phyloP scores from a whole-genome alignment of 2,329 filamentous ascomycete species.

The Fusarium foetens region DNA sequence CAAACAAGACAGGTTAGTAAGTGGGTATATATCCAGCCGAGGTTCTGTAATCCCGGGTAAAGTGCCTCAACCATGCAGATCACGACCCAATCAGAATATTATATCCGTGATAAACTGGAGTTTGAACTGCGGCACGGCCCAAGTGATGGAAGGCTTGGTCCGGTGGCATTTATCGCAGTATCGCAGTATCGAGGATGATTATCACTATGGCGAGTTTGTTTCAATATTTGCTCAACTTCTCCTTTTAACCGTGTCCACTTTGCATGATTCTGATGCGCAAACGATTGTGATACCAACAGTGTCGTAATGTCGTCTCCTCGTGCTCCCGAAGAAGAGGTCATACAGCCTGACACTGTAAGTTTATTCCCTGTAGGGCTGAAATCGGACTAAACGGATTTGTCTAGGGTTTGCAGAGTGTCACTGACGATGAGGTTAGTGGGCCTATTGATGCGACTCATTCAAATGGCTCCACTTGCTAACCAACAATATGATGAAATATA shows the following conservation, averaged over 20 bases:
- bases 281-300: background rate
- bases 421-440: conserved; percentile 36
- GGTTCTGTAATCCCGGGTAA: background rate
- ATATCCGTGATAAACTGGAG: background rate
- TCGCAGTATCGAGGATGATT: background rate
- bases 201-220: background rate
- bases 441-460: background rate
- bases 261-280: background rate
- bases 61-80: background rate
- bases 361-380: background rate
- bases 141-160: background rate
- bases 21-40: conserved; percentile 2
- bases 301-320: conserved; percentile 7
- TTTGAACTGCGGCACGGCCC: conserved; percentile 1
- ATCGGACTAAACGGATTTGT: conserved; percentile 1
- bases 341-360: conserved; percentile 7
- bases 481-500: background rate
- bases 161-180: background rate
- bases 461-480: conserved; percentile 13
- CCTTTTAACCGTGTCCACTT: background rate
- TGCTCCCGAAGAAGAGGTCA: background rate
- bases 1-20: background rate
- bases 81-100: conserved; percentile 1
- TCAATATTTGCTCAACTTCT: background rate
- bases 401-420: conserved; percentile 21